Evolutionary conservation across 1,284 basidiomycete genomes (phyloP), one percentile per base, ranked within the genome.

Genomic region (Melampsora larici-populina): DNA sequence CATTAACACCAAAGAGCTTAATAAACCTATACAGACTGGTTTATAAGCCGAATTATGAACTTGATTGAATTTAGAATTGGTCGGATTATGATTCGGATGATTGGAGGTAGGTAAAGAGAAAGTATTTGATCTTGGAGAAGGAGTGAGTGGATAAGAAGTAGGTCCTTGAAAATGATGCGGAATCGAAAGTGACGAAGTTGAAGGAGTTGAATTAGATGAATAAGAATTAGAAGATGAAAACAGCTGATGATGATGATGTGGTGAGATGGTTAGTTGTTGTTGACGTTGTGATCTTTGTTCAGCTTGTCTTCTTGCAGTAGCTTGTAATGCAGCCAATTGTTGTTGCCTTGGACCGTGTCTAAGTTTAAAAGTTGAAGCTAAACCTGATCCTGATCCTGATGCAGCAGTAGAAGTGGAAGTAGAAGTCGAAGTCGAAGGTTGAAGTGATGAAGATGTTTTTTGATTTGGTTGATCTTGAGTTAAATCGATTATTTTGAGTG

Each of bases 1-100:
- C 26, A 75, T 68, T 17, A 75, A 55, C 33, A 75, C 73, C 17
- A 75, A 65, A 36, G 73, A 67, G 33, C 64, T 67, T 9, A 75
- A 55, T 43, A 75, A 40, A 21, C 73, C 73, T 40, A 75, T 67
- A 67, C 73, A 75, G 40, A 75, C 64, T 17, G 73, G 73, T 36
- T 49, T 31, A 43, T 4, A 18, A 33, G n/a, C 17, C 26, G 17
- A 40, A 31, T 49, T 7, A 46, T 68, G 26, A 40, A 31, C 13
- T 67, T 40, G 64, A 33, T 21, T 46, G 65, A 33, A 48, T 24
- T 58, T 11, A 58, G 55, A 1, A 58, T 13, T 43, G 7, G 40
- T 9, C 6, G 40, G 40, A 43, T 43, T 4, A 43, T 43, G 40
- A 43, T 43, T 43, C 13, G 48, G 36, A 29, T 63, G 70, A 63